Conservation (phyloP, 306 rosid genomes). For the Prunus armeniaca region DNA sequence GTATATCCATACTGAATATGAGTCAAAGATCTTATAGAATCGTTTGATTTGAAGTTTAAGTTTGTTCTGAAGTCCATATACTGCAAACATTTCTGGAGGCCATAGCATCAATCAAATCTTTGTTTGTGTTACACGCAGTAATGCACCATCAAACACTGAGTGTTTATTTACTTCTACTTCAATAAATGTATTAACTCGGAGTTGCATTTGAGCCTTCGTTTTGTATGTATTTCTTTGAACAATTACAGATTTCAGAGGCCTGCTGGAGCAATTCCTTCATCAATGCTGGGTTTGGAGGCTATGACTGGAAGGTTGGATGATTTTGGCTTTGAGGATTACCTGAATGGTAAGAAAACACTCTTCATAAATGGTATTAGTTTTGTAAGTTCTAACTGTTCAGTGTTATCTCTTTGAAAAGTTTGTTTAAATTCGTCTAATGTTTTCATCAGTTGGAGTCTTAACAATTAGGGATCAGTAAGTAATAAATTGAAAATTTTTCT, state of each 20-base stretch:
- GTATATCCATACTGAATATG: background rate
- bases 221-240: background rate
- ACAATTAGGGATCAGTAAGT: background rate
- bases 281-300: constrained; percentile 75
- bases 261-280: constrained; percentile 62
- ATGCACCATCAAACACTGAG: background rate
- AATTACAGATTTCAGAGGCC: constrained; percentile 75
- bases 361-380: background rate
- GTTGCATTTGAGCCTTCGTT: background rate
- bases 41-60: background rate
- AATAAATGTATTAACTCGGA: background rate
- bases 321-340: constrained; percentile 76
- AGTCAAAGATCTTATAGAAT: background rate
- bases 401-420: background rate
- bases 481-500: background rate
- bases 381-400: background rate
- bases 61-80: background rate
- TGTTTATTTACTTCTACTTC: background rate
- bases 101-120: too few species aligned
- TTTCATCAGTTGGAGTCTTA: background rate
- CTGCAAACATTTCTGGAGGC: background rate
- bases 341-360: constrained; percentile 55
- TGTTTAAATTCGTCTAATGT: background rate
- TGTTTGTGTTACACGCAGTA: background rate
- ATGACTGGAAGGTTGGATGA: constrained; percentile 62